Conservation (phyloP, 2,329 filamentous ascomycete genomes). For the Pseudogymnoascus sp. region DNA sequence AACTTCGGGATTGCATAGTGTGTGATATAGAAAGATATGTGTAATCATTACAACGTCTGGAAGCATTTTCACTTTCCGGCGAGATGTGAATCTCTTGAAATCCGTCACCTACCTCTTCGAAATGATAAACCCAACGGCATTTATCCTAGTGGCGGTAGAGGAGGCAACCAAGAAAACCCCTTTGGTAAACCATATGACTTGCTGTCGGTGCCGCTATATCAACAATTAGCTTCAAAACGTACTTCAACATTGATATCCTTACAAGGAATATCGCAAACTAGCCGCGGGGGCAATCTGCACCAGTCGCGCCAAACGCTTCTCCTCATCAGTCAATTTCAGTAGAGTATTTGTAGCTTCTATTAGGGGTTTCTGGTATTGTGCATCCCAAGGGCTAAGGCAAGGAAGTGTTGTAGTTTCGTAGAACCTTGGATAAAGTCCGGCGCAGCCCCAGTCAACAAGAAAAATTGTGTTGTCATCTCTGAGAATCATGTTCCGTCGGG, state of each 20-base stretch:
- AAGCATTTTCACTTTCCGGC: neutral
- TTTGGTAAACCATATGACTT: neutral
- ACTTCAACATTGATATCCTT: neutral
- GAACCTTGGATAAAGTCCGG: slow-evolving; percentile 22
- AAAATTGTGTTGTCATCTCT: slow-evolving; percentile 19
- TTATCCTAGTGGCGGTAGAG: neutral
- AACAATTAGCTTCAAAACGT: neutral
- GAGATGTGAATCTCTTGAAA: neutral
- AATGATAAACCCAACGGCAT: too few relatives aligned
- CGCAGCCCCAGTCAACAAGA: slow-evolving; percentile 23
- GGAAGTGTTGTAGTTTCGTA: slow-evolving; percentile 20
- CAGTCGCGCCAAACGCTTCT: slow-evolving; percentile 19
- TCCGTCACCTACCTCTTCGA: neutral
- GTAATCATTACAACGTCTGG: neutral
- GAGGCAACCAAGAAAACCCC: neutral
- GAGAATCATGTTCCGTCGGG: slow-evolving; percentile 24
- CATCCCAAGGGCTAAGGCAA: slow-evolving; percentile 18
- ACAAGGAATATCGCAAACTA: slow-evolving; percentile 13
- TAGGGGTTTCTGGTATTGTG: slow-evolving; percentile 15
- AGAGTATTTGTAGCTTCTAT: slow-evolving; percentile 14
- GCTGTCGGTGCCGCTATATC: neutral
- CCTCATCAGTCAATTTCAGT: slow-evolving; percentile 19
- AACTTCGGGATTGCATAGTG: slow-evolving; percentile 6
- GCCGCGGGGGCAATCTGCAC: slow-evolving; percentile 16
- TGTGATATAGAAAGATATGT: slow-evolving; percentile 4